Percentiles rank a stretch among this genome's conserved stretches.
Evolutionary conservation across 2,329 filamentous ascomycete species (phyloP).

Genomic region (Xylariaceae sp.): DNA sequence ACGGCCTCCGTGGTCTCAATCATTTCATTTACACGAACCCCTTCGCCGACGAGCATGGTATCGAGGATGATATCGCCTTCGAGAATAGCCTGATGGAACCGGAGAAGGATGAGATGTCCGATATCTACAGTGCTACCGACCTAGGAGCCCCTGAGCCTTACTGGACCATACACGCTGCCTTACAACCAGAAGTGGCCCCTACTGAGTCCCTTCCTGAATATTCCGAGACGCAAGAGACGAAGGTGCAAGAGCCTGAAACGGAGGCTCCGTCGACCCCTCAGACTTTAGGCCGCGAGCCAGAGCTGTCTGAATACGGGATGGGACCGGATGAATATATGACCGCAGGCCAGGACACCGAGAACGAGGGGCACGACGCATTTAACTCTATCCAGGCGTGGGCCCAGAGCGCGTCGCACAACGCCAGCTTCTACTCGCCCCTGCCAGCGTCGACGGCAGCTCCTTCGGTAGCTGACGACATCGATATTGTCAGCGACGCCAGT

Average conservation of each 20-base stretch:
- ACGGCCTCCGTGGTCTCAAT: conserved; percentile 42
- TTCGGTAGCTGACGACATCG: no score
- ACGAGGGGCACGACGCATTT: conserved; percentile 45
- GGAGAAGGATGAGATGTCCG: conserved; percentile 44
- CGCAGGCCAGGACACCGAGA: conserved; percentile 40
- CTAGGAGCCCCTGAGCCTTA: conserved; percentile 24
- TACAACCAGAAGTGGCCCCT: no score
- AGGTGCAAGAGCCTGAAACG: no score
- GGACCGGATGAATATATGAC: conserved; percentile 47
- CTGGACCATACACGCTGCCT: background rate
- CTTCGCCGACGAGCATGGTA: conserved; percentile 52
- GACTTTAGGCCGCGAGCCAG: no score
- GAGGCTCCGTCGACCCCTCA: conserved; percentile 18
- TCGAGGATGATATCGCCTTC: conserved; percentile 42
- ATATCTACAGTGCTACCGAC: conserved; percentile 55
- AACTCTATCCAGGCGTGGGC: conserved; percentile 63
- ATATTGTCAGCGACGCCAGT: no score
- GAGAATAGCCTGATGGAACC: conserved; percentile 40
- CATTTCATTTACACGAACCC: conserved; percentile 51
- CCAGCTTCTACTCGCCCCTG: conserved; percentile 56
- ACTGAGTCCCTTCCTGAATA: no score
- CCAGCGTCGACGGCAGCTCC: conserved; percentile 46
- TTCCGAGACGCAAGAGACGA: no score
- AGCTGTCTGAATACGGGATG: conserved; percentile 36
- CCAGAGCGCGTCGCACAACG: conserved; percentile 43